Conservation (phyloP, 2,329 filamentous ascomycete species). For the Decorospora gaudefroyi region DNA sequence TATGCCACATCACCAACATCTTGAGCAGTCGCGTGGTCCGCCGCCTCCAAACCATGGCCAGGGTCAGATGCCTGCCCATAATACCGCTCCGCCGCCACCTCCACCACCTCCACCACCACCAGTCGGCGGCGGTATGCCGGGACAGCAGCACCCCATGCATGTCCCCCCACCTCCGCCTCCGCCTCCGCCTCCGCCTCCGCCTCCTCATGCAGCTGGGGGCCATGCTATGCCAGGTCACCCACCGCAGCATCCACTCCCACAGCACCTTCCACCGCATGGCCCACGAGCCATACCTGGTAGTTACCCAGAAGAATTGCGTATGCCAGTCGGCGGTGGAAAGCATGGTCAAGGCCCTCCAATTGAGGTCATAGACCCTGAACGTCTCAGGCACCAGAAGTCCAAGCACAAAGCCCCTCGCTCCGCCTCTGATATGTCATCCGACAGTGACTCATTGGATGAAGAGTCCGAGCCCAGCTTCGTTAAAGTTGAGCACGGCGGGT, state of each 20-base stretch:
- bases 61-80: constrained; percentile 5
- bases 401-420: constrained; percentile 16
- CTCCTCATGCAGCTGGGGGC: neutral
- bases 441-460: constrained; percentile 23
- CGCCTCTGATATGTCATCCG: constrained; percentile 18
- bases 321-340: constrained; percentile 12
- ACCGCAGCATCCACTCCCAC: constrained; percentile 13
- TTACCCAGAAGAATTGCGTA: constrained; percentile 16
- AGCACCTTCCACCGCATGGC: neutral
- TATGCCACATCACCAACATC: constrained; percentile 7
- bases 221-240: constrained; percentile 11
- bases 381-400: constrained; percentile 22
- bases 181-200: constrained; percentile 8
- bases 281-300: constrained; percentile 21
- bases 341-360: constrained; percentile 9
- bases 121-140: neutral
- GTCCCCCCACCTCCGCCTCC: constrained; percentile 9
- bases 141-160: neutral
- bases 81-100: constrained; percentile 10
- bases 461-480: constrained; percentile 20
- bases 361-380: constrained; percentile 13
- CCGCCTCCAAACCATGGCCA: constrained; percentile 5
- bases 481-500: constrained; percentile 29
- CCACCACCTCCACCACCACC: constrained; percentile 15
- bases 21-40: constrained; percentile 9